Conservation (phyloP, 306 rosid species). For the Mucuna pruriens region DNA sequence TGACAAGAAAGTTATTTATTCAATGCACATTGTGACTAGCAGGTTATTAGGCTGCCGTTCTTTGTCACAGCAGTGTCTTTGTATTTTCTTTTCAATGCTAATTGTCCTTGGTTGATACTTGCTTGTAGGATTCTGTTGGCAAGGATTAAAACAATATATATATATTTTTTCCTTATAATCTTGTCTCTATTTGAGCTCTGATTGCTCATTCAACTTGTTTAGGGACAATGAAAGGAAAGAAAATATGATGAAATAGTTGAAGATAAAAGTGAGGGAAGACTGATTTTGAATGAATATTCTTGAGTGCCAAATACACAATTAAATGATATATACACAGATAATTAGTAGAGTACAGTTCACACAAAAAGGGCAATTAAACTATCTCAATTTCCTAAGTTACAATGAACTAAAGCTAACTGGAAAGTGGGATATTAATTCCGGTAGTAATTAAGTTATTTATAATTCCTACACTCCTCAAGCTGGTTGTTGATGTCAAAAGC, state of each 20-base stretch:
- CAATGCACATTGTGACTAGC: conserved; percentile 29
- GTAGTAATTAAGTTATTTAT: background rate
- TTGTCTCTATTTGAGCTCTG: conserved; percentile 8
- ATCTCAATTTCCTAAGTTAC: background rate
- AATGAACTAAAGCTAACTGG: background rate
- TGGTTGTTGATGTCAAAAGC: background rate
- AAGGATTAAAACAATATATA: background rate
- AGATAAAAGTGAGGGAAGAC: background rate
- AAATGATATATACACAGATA: background rate
- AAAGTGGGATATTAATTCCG: background rate
- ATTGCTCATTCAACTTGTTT: background rate
- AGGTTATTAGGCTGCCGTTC: conserved; percentile 23
- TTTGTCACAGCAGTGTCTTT: conserved; percentile 10
- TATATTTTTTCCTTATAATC: conserved; percentile 6
- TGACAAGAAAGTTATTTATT: conserved; percentile 4
- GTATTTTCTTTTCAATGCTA: conserved; percentile 9
- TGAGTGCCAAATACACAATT: background rate
- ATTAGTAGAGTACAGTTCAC: background rate
- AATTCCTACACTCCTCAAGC: background rate
- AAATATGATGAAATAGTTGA: conserved; percentile 4
- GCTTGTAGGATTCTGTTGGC: conserved; percentile 10
- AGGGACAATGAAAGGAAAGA: background rate
- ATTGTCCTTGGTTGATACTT: conserved; percentile 25
- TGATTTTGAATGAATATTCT: background rate
- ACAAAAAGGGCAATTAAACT: background rate